Conservation (phyloP, 129 eudicot species). For the Rutidosis leptorrhynchoides region DNA sequence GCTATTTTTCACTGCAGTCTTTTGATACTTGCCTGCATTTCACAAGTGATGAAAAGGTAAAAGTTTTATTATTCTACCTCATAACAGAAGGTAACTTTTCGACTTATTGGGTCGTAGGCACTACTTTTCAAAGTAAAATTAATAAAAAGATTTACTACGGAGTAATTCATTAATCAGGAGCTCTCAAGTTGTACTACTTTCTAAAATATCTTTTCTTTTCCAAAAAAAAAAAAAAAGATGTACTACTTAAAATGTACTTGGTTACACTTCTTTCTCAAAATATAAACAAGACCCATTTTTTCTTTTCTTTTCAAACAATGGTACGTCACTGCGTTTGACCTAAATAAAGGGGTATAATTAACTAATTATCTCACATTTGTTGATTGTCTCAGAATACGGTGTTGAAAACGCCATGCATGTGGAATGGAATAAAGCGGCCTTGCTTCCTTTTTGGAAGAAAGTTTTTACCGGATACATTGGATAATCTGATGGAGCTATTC, state of each 20-base stretch:
- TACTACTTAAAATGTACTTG: not conserved
- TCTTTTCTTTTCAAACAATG: not conserved
- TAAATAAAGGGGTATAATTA: not conserved
- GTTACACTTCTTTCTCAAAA: not conserved
- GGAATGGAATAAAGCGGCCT: conserved; percentile 63
- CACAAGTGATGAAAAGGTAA: conserved; percentile 64
- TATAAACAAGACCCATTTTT: not conserved
- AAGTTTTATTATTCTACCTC: not conserved
- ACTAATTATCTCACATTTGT: conserved; percentile 7
- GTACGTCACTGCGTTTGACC: not conserved
- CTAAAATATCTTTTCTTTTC: too few species aligned
- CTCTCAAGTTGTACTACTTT: not conserved
- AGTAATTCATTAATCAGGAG: not conserved
- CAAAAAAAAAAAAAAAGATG: too few species aligned
- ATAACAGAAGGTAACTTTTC: not conserved
- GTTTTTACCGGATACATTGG: conserved; percentile 52
- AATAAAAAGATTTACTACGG: not conserved
- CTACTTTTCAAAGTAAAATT: not conserved
- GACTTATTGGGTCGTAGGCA: conserved; percentile 4
- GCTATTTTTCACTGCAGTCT: conserved; percentile 35
- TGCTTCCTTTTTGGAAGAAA: conserved; percentile 61
- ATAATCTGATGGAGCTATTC: conserved; percentile 45
- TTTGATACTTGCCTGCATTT: conserved; percentile 45
- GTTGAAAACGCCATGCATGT: conserved; percentile 46
- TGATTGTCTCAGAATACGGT: conserved; percentile 41